Evolutionary conservation across 208 protist species (phyloP), one percentile per base, ranked within the genome.

Genomic region (Acanthamoeba lenticulata): DNA sequence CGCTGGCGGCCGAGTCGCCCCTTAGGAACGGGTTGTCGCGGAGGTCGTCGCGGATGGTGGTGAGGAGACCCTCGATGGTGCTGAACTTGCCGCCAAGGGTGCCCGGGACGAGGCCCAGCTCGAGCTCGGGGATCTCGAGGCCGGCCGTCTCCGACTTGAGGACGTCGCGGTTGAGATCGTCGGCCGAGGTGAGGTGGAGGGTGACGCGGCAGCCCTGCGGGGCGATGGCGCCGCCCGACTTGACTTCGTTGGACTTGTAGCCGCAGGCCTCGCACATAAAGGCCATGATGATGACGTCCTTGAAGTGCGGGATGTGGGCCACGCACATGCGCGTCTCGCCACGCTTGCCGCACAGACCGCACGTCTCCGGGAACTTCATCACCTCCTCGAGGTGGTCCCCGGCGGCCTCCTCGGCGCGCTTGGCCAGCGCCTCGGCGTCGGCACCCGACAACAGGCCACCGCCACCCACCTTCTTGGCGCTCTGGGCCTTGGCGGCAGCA

Each of bases 231-330:
- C 98, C 98, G 81, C 97, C 97, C 17, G 95, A 69, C 86, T 98
- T 98, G 19, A 98, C 94, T 67, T 98, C 97, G 79, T 96, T 97
- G 69, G 36, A 95, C 38, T 95, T 97, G 85, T 97, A 97, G 11
- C 97, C 98, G 92, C 98, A 98, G 1, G 85, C 52, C 1, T 97
- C 95, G 90, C 98, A 98, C 21, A 34, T 96, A 21, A 95, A 96
- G 19, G 96, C 92, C 95, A 98, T 98, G 0, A 98, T 92, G 32
- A 98, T 90, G 0, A 98, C 94, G 19, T 98, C 96, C 88, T 98
- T 98, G 94, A 98, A 98, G 95, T 98, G 95, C 7, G 98, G 98
- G 40, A 98, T 98, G 55, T 97, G 94, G 27, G 93, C 52, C 36
- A 83, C 32, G 32, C 95, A 62, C 89, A 94, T 94, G 21, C 95